These are phyloP conservation scores for Trichoderma arundinaceum DNA, from an alignment of 2,329 filamentous ascomycete species.

Conservation along the genomic window DNA sequence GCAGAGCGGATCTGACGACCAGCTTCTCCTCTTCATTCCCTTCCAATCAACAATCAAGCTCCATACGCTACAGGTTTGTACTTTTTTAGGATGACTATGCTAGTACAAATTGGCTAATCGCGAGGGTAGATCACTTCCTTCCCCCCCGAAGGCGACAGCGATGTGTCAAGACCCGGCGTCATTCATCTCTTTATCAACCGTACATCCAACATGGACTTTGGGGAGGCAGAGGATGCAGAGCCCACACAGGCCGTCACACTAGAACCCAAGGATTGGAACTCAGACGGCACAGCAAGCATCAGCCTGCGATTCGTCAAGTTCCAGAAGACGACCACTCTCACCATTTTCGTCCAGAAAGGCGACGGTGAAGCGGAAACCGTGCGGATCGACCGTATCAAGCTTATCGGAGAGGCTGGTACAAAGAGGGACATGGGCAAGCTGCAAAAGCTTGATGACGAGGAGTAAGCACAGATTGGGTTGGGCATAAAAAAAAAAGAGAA, in stretches of 20 bases:
- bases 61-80: conserved; percentile 71
- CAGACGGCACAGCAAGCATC: conserved; percentile 73
- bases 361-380: conserved; percentile 84
- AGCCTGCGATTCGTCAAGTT: conserved; percentile 93
- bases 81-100: too few species aligned
- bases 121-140: conserved; percentile 78
- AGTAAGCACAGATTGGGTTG: neutral
- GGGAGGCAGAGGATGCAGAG: conserved; percentile 86
- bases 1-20: conserved; percentile 95
- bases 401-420: conserved; percentile 89
- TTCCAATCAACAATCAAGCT: conserved; percentile 89
- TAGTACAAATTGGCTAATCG: conserved; percentile 19
- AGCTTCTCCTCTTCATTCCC: conserved; percentile 89
- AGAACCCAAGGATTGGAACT: conserved; percentile 78
- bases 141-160: conserved; percentile 72
- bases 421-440: conserved; percentile 93
- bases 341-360: conserved; percentile 87
- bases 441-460: conserved; percentile 83
- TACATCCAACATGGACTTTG: conserved; percentile 89
- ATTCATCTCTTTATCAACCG: conserved; percentile 88
- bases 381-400: conserved; percentile 75
- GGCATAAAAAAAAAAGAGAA: neutral
- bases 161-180: conserved; percentile 78
- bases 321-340: conserved; percentile 86
- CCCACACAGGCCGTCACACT: conserved; percentile 82